Evolutionary conservation across 73 alveolate species (phyloP).

Genomic region (Blepharisma japonicum): DNA sequence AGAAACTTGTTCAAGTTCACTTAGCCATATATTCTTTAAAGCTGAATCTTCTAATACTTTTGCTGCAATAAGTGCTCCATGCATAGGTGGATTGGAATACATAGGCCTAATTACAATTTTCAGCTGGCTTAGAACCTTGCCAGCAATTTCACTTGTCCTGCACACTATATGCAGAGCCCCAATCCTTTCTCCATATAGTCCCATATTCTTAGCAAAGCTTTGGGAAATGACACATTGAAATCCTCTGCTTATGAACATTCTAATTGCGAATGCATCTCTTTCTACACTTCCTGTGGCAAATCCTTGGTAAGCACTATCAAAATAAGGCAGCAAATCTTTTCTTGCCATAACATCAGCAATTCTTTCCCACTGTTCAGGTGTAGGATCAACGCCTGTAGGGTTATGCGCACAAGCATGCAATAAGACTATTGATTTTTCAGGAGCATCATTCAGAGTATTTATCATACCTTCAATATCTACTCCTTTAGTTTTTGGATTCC

Average conservation of each 20-base stretch:
- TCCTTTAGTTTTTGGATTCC: conserved; percentile 76
- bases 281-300: conserved; percentile 93
- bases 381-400: conserved; percentile 98
- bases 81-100: conserved; percentile 95
- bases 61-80: conserved; percentile 91
- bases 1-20: conserved; percentile 80
- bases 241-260: conserved; percentile 84
- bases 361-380: conserved; percentile 82
- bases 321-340: conserved; percentile 85
- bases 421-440: conserved; percentile 76
- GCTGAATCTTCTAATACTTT: conserved; percentile 71
- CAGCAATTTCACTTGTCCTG: conserved; percentile 77
- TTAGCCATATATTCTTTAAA: conserved; percentile 72
- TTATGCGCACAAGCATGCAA: conserved; percentile 98
- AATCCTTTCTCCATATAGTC: conserved; percentile 95
- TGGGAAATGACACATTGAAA: conserved; percentile 85
- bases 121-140: conserved; percentile 68
- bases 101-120: conserved; percentile 79
- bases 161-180: conserved; percentile 90
- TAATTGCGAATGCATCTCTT: conserved; percentile 88
- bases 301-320: conserved; percentile 97
- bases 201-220: conserved; percentile 95
- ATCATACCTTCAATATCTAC: conserved; percentile 87
- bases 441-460: conserved; percentile 62
- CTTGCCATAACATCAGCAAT: conserved; percentile 66